These are phyloP conservation scores for Globisporangium emineosum DNA, from an alignment of 352 stramenopile genomes.

Conservation along the genomic window DNA sequence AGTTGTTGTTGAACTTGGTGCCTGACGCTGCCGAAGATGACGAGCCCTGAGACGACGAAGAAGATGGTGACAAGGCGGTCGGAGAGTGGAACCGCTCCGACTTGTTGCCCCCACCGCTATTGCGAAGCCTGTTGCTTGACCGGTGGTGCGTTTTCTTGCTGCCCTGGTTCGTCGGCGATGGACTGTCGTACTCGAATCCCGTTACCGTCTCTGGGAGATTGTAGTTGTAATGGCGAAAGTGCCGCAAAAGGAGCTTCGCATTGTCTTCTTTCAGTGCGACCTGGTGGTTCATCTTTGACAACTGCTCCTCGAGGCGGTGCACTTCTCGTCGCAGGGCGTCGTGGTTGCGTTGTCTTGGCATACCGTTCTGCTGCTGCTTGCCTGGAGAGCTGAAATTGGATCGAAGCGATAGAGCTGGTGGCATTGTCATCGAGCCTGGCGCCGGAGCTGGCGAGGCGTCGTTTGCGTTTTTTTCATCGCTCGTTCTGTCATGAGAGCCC, in stretches of 20 bases:
- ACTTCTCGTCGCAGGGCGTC: constrained; percentile 58
- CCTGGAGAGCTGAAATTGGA: constrained; percentile 7
- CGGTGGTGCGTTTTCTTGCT: constrained; percentile 11
- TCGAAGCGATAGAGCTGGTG: background rate
- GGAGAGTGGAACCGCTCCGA: constrained; percentile 22
- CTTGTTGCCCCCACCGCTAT: constrained; percentile 10
- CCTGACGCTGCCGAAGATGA: constrained; percentile 12
- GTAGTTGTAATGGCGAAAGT: constrained; percentile 83
- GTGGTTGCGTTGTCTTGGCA: constrained; percentile 18
- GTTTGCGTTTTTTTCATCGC: background rate
- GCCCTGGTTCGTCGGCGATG: constrained; percentile 30
- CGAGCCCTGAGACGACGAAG: constrained; percentile 21
- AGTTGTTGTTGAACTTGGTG: constrained; percentile 13
- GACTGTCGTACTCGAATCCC: constrained; percentile 44
- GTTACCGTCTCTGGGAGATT: constrained; percentile 60
- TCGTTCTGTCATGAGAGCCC: constrained; percentile 30
- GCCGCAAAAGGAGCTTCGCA: constrained; percentile 52
- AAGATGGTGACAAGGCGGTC: constrained; percentile 17
- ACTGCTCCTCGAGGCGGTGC: constrained; percentile 53
- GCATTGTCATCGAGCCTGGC: constrained; percentile 4
- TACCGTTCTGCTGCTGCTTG: constrained; percentile 13
- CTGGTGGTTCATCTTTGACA: constrained; percentile 62
- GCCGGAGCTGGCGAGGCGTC: background rate
- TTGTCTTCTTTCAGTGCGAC: constrained; percentile 59
- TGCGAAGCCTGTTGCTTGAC: constrained; percentile 12